Base-by-base conservation (phyloP, 208 protist genomes). In the Lotmaria passim region DNA sequence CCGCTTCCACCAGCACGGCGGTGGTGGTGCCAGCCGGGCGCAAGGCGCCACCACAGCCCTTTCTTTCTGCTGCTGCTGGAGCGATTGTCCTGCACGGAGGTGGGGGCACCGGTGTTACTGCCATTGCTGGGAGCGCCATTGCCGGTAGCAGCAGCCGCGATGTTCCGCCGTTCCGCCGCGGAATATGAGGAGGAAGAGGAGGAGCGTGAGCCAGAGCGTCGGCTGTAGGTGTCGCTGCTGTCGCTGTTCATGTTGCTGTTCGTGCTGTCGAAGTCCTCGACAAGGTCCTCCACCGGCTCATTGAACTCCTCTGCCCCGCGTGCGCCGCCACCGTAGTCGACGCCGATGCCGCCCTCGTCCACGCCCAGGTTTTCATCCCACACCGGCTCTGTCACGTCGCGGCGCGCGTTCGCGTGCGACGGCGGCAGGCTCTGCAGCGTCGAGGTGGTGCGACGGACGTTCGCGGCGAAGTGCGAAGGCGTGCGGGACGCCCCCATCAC, bases 251-350 rank as follows among this genome's bases (percentile, higher is more conserved):
- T 14, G 44, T 24, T 71, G 55, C 43, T 59, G 67, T 44, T 23
- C 34, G 43, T 59, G 57, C 59, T 53, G 30, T 58, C 62, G 10
- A 57, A 47, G 69, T 65, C 69, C 14, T 43, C 31, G 14, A 26
- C 33, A 23, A 41, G 24, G 30, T 47, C 41, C 7, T 51, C 69
- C 36, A 56, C 14, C 15, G 55, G 63, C 39, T 34, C 46, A 47
- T 72, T 56, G 17, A 62, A 14, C 33, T 67, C 48, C 6, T 69
- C 65, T 3, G 58, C 64, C 1, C 33, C 44, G 43, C n/a, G n/a
- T n/a, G n/a, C n/a, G n/a, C 59, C 60, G 4, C 28, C 53, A 14
- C 39, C 46, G 62, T 56, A 59, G 28, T 47, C 69, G 8, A 38
- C 69, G 3, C 60, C 69, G 6, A 59, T 26, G 14, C 61, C 61